Evolutionary conservation across 306 rosid species (phyloP).

Genomic region (Quercus variabilis): DNA sequence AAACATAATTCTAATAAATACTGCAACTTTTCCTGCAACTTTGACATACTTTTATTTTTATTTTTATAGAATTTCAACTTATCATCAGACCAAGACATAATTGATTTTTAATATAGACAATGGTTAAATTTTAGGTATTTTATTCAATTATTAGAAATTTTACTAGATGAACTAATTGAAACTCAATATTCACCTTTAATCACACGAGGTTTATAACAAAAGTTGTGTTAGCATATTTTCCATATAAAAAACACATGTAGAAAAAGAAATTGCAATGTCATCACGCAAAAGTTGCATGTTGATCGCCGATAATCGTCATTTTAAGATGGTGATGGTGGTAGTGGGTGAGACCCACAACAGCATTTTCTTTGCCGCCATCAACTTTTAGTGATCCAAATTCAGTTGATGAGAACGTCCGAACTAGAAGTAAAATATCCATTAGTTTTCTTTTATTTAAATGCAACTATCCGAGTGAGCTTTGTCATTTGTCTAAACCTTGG

Average conservation of each 20-base stretch:
- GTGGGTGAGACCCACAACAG: neutral
- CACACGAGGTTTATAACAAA: no score
- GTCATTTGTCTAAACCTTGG: neutral
- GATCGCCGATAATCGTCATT: neutral
- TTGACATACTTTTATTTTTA: no score
- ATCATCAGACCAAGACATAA: rapidly evolving
- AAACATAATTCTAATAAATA: no score
- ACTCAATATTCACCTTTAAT: rapidly evolving
- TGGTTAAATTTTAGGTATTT: rapidly evolving
- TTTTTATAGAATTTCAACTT: no score
- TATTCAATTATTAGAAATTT: no score
- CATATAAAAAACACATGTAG: no score
- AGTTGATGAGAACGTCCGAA: neutral
- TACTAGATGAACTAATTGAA: rapidly evolving
- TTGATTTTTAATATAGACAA: rapidly evolving
- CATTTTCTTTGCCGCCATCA: neutral
- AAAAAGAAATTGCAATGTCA: neutral
- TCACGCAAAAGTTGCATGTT: neutral
- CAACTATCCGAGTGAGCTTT: neutral
- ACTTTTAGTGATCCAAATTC: neutral
- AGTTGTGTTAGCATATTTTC: no score
- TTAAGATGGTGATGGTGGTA: no score
- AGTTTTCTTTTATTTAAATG: neutral
- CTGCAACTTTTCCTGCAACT: no score
- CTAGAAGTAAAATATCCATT: neutral